A percentile compares a stretch with the other conserved stretches of the same genome.
Conservation (phyloP, 1,284 basidiomycete genomes). For the Ustilago trichophora region DNA sequence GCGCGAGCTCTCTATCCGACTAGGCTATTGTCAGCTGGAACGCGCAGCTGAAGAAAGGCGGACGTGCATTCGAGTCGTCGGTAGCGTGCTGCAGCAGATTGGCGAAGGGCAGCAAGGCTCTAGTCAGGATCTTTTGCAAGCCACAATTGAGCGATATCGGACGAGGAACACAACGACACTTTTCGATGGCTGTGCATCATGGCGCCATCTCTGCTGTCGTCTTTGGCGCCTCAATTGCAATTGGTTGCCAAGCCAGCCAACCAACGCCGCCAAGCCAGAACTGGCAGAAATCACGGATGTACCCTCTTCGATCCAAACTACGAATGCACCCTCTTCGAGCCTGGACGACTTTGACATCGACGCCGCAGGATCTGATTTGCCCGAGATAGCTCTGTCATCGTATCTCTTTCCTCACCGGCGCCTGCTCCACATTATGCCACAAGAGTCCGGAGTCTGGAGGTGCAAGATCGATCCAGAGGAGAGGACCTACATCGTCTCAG, state of each 20-base stretch:
- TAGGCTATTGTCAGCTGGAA: constrained; percentile 25
- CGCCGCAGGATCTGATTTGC: too few relatives aligned
- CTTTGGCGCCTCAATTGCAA: constrained; percentile 35
- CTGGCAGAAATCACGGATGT: too few relatives aligned
- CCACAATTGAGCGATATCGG: constrained; percentile 21
- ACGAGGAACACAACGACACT: constrained; percentile 22
- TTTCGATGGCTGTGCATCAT: constrained; percentile 27
- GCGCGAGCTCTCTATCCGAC: constrained; percentile 8
- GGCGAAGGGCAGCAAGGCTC: too few relatives aligned
- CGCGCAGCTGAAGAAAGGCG: constrained; percentile 9
- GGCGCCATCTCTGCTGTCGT: constrained; percentile 29
- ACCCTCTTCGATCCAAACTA: too few relatives aligned
- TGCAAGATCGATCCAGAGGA: constrained; percentile 58
- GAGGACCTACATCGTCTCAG: constrained; percentile 44
- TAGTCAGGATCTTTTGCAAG: constrained; percentile 18
- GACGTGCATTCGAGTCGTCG: constrained; percentile 12
- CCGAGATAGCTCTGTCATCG: too few relatives aligned
- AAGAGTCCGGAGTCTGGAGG: constrained; percentile 43
- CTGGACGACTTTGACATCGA: too few relatives aligned
- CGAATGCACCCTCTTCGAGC: too few relatives aligned
- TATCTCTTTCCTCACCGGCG: constrained; percentile 14
- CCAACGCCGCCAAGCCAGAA: neutral
- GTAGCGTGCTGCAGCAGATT: constrained; percentile 19
- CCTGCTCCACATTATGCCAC: constrained; percentile 2
- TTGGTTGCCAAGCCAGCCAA: constrained; percentile 15